A percentile compares a stretch with the other conserved stretches of the same genome.
Conservation (phyloP, 768 basidiomycete genomes). For the Mycena rebaudengoi region DNA sequence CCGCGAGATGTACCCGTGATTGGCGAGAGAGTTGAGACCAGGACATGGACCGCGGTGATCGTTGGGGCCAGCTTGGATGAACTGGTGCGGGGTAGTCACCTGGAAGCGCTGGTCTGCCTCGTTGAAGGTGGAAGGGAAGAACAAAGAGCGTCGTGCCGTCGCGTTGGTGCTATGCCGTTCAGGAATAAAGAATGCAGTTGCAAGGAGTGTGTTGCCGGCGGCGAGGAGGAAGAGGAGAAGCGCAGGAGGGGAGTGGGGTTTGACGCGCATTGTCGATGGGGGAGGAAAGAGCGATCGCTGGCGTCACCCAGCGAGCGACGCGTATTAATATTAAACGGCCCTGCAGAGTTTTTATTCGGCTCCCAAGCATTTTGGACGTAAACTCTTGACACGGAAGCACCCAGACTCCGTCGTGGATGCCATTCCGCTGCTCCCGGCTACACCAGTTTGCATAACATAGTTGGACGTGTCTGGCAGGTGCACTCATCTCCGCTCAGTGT, state of each 20-base stretch:
- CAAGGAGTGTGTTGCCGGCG: slow-evolving; percentile 12
- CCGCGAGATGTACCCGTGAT: slow-evolving; percentile 14
- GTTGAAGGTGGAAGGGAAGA: slow-evolving; percentile 6
- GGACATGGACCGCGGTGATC: slow-evolving; percentile 22
- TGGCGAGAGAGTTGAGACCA: slow-evolving; percentile 21
- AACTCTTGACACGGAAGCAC: slow-evolving; percentile 5
- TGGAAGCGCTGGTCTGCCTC: slow-evolving; percentile 10
- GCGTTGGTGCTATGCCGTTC: slow-evolving; percentile 5
- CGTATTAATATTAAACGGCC: slow-evolving; percentile 14
- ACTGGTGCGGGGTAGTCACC: slow-evolving; percentile 8
- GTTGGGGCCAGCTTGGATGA: slow-evolving; percentile 11
- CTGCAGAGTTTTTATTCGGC: slow-evolving; percentile 8
- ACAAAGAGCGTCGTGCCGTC: slow-evolving; percentile 8
- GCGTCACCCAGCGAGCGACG: not conserved
- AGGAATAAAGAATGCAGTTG: slow-evolving; percentile 6
- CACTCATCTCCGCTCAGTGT: too few species aligned
- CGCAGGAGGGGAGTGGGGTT: slow-evolving; percentile 1
- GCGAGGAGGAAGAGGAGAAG: slow-evolving; percentile 9
- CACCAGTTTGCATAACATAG: not conserved
- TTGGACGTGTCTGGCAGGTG: too few species aligned
- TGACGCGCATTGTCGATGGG: slow-evolving; percentile 9
- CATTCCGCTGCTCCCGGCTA: slow-evolving; percentile 2
- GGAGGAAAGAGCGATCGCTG: slow-evolving; percentile 7
- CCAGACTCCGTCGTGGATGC: slow-evolving; percentile 1
- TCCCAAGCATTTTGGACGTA: slow-evolving; percentile 9